Conservation (phyloP, 306 rosid species). For the Styphnolobium japonicum region DNA sequence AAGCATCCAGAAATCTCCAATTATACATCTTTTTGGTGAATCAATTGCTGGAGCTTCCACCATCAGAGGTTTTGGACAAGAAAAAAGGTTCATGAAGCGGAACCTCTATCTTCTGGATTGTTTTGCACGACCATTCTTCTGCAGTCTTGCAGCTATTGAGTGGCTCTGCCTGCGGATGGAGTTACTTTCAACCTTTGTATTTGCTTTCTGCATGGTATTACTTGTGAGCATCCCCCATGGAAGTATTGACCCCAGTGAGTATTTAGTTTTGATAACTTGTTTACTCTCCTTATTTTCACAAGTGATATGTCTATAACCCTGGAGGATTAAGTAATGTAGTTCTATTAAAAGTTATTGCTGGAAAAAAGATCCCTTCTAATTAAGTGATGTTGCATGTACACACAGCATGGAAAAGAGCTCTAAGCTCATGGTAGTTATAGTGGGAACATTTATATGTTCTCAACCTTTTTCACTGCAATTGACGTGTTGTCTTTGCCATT, state of each 20-base stretch:
- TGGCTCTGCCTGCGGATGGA: constrained; percentile 99
- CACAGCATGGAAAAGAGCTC: neutral
- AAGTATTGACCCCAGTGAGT: constrained; percentile 92
- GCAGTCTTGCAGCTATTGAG: constrained; percentile 98
- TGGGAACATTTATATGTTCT: neutral
- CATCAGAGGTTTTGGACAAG: constrained; percentile 98
- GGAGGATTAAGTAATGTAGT: neutral
- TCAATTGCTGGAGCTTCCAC: constrained; percentile 99
- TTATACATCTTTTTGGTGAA: constrained; percentile 91
- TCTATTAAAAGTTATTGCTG: neutral
- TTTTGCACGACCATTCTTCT: constrained; percentile 96
- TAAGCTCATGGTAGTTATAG: neutral
- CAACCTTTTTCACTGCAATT: neutral
- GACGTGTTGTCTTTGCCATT: neutral
- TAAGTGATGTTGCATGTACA: neutral
- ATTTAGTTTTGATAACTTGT: constrained; percentile 9
- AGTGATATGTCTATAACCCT: neutral
- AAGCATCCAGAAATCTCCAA: constrained; percentile 97
- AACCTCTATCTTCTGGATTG: constrained; percentile 94
- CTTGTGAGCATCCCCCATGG: constrained; percentile 97
- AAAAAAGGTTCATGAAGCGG: constrained; percentile 91
- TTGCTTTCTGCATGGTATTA: constrained; percentile 94
- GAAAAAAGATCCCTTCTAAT: neutral
- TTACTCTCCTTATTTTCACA: constrained; percentile 5
- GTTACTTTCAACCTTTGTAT: constrained; percentile 86